Percentiles rank a stretch among this genome's conserved stretches.
Conservation (phyloP, 306 rosid species). For the Delonix regia region DNA sequence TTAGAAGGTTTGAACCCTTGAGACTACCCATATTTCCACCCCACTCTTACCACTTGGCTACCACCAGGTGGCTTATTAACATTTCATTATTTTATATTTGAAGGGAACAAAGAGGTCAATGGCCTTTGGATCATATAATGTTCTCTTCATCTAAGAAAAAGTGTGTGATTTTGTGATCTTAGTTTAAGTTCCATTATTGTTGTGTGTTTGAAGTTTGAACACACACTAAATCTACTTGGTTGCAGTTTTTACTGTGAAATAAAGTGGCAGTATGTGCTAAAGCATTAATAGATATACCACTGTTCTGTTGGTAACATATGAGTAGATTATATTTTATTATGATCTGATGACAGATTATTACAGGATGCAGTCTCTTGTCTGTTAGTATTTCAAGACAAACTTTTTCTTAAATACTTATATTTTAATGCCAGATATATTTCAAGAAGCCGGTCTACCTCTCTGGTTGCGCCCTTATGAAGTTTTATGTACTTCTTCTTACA, state of each 20-base stretch:
- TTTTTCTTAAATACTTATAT: constrained; percentile 46
- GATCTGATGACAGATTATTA: constrained; percentile 31
- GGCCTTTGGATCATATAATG: background rate
- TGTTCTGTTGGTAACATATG: background rate
- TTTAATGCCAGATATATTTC: constrained; percentile 86
- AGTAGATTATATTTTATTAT: constrained; percentile 21
- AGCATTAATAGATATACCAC: background rate
- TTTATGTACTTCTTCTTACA: constrained; percentile 89
- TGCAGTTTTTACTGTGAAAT: constrained; percentile 24
- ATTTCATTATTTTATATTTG: background rate
- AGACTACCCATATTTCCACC: too few species aligned
- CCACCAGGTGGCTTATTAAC: too few species aligned
- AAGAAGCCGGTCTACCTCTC: constrained; percentile 99
- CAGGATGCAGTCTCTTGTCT: constrained; percentile 28
- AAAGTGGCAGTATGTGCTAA: constrained; percentile 21
- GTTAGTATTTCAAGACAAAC: constrained; percentile 30
- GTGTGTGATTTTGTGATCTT: background rate
- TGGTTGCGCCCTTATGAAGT: constrained; percentile 99
- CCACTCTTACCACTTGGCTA: too few species aligned
- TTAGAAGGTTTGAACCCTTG: too few species aligned
- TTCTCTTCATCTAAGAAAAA: constrained; percentile 7
- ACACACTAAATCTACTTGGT: constrained; percentile 7
- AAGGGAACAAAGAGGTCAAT: constrained; percentile 12
- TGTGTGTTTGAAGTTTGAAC: constrained; percentile 13
- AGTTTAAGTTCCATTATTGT: constrained; percentile 22